Base-by-base conservation (phyloP, 257 asterid genomes). In the Nicotiana tomentosiformis region DNA sequence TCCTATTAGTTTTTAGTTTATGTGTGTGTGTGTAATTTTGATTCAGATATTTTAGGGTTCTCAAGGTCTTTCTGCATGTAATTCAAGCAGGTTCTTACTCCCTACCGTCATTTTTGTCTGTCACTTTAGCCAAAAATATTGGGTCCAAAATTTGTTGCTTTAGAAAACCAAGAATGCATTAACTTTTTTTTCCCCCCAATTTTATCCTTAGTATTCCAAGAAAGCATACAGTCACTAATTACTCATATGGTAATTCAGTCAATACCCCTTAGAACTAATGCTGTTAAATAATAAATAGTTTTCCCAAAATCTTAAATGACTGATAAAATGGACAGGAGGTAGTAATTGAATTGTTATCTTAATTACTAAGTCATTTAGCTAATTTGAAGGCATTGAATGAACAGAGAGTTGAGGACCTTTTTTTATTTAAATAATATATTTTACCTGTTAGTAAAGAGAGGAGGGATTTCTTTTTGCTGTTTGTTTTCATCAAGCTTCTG, bases 61-160 rank as follows among this genome's bases (percentile, higher is more conserved):
- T 70, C 43, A 70, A 81, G 77, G 86, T 88, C 70, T 30, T 79
- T 12, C 64, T 37, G 82, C 77, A 14, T 56, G 30, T 83, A 35
- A 15, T 76, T 53, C n/a, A 65, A 53, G 17, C 77, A 61, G 55
- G 43, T 51, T 51, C 66, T 46, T 61, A 11, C 51, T 55, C 23
- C 80, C 16, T 60, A 9, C 30, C 14, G 8, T 60, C 30, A 20
- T n/a, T 39, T 26, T 62, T 23, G 23, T 62, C 35, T 62, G 51
- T 43, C 16, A 4, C 68, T 62, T 10, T 64, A 11, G 37, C 18
- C 39, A n/a, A 37, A 33, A 69, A 37, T 1, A 35, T 17, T 5
- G 20, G 78, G 57, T 70, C 70, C 70, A 65, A 14, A 30, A 65
- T 65, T 12, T 30, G 43, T 65, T 9, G 43, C 43, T 10, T 65